phyloP scores from a whole-genome alignment of 2,329 filamentous ascomycete species.

The Neonectria punicea region DNA sequence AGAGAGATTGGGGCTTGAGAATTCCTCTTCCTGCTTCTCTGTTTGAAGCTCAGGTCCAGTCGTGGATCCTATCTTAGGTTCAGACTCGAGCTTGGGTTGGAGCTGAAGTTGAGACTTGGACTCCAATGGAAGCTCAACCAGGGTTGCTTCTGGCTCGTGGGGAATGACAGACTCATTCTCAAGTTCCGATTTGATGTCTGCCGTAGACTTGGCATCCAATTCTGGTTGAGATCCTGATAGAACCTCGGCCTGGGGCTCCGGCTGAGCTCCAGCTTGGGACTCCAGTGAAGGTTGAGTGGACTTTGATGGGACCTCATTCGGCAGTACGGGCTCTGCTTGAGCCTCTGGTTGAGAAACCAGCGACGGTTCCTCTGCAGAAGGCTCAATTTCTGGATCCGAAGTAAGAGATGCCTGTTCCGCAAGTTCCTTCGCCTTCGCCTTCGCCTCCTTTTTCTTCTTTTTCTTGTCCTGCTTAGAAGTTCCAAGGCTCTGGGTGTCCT shows the following conservation, averaged over 20 bases:
- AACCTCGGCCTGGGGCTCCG: neutral
- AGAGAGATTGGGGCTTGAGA: conserved; percentile 13
- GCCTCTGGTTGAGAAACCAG: neutral
- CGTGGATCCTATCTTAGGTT: neutral
- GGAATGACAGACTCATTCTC: conserved; percentile 13
- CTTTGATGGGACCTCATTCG: conserved; percentile 11
- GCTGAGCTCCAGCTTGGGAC: neutral
- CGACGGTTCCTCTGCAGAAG: neutral
- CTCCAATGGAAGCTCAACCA: neutral
- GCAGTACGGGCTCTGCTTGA: conserved; percentile 15
- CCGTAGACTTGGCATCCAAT: neutral
- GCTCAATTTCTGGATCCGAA: neutral
- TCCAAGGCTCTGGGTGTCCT: neutral
- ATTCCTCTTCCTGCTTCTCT: conserved; percentile 26
- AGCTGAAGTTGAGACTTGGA: neutral
- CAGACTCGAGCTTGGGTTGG: neutral
- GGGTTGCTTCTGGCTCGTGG: conserved; percentile 7
- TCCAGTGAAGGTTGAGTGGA: neutral
- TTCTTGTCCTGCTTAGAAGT: conserved; percentile 31
- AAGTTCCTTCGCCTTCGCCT: neutral
- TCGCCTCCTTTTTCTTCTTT: conserved; percentile 29
- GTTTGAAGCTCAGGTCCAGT: neutral
- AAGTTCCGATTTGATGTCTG: neutral
- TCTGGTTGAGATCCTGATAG: neutral
- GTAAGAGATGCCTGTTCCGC: neutral